These are phyloP conservation scores for Magnaporthales sp. DNA, from an alignment of 2,329 filamentous ascomycete species.

Conservation along the genomic window DNA sequence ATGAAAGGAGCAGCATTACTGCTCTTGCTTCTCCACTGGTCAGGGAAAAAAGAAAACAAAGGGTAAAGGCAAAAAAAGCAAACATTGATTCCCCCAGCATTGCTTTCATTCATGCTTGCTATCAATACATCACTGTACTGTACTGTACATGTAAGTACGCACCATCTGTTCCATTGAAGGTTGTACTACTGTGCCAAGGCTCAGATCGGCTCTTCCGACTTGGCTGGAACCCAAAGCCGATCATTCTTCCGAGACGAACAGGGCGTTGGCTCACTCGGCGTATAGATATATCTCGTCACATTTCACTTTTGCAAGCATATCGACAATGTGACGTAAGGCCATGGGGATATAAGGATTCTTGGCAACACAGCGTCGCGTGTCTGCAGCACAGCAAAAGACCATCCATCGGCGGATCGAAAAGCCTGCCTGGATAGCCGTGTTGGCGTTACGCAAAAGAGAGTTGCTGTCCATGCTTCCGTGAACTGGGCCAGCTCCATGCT, in stretches of 20 bases:
- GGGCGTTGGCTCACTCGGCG: background rate
- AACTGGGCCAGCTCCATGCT: background rate
- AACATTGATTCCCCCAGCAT: background rate
- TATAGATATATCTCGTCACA: background rate
- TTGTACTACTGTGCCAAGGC: background rate
- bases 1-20: conserved; percentile 1
- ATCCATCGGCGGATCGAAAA: background rate
- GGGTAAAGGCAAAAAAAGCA: background rate
- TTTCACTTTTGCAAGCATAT: background rate
- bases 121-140: no score
- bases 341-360: background rate
- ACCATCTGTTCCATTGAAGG: background rate
- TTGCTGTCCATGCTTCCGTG: background rate
- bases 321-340: background rate
- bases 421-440: background rate
- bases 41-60: background rate
- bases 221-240: background rate
- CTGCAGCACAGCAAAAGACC: background rate
- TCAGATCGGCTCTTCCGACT: background rate
- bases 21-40: background rate
- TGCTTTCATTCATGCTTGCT: background rate
- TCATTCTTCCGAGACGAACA: background rate
- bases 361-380: background rate
- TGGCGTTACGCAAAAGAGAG: background rate
- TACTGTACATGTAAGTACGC: no score